phyloP scores from a whole-genome alignment of 257 asterid genomes.

The Schizonepeta tenuifolia region DNA sequence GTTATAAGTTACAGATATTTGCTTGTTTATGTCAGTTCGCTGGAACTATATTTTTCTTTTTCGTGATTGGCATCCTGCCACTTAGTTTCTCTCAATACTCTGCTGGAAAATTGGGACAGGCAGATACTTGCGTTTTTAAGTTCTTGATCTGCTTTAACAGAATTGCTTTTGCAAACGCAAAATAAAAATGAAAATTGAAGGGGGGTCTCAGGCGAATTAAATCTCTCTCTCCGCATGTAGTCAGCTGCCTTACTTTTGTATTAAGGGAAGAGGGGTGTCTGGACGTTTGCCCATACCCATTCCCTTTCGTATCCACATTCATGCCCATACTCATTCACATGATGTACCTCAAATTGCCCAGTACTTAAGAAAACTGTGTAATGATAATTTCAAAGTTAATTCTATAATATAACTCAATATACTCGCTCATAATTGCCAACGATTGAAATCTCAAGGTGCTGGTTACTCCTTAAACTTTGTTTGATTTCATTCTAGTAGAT shows the following conservation, averaged over 20 bases:
- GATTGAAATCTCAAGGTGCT: not conserved
- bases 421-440: not conserved
- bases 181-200: not conserved
- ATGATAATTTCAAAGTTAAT: not conserved
- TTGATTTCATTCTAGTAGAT: not conserved
- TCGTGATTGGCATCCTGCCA: conserved; percentile 11
- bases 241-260: not conserved
- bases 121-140: not conserved
- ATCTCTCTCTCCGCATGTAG: not conserved
- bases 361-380: not conserved
- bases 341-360: not conserved
- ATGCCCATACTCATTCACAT: not conserved
- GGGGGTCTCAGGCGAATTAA: not conserved
- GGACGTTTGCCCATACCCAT: not conserved
- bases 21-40: not conserved
- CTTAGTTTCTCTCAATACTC: conserved; percentile 17
- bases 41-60: not conserved
- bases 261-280: not conserved
- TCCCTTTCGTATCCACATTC: not conserved
- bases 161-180: not conserved
- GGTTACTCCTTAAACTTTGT: not conserved
- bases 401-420: not conserved
- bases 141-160: conserved; percentile 3
- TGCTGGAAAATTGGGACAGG: not conserved
- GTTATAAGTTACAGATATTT: not conserved